phyloP scores from a whole-genome alignment of 1,139 yeast genomes.

The Pichia sp. region DNA sequence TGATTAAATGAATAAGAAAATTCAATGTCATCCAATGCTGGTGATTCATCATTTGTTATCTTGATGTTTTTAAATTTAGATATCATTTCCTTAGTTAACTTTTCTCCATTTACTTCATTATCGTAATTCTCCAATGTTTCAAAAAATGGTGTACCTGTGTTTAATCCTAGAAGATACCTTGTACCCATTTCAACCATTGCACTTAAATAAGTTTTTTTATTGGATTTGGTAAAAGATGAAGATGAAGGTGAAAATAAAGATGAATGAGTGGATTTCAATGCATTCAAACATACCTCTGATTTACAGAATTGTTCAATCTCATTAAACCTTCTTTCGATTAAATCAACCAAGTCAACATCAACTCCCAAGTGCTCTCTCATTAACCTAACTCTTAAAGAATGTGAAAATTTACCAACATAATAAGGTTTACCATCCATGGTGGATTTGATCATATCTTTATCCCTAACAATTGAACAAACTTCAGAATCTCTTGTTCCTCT shows the following conservation, averaged over 20 bases:
- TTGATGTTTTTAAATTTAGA: slow-evolving; percentile 40
- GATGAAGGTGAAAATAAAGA: neutral
- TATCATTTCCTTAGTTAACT: slow-evolving; percentile 33
- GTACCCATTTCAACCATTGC: slow-evolving; percentile 73
- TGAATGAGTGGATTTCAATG: slow-evolving; percentile 32
- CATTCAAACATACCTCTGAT: slow-evolving; percentile 37
- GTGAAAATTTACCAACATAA: slow-evolving; percentile 82
- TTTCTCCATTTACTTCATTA: neutral
- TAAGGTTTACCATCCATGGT: slow-evolving; percentile 79
- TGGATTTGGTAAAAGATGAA: slow-evolving; percentile 2
- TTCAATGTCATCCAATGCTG: slow-evolving; percentile 23
- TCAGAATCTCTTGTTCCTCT: slow-evolving; percentile 92
- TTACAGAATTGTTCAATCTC: slow-evolving; percentile 53
- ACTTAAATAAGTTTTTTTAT: slow-evolving; percentile 40
- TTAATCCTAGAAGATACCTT: slow-evolving; percentile 51
- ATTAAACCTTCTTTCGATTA: slow-evolving; percentile 69
- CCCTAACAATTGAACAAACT: slow-evolving; percentile 82
- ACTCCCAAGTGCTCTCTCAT: slow-evolving; percentile 97
- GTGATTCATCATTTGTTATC: slow-evolving; percentile 13
- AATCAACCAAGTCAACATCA: slow-evolving; percentile 79
- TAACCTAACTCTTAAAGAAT: slow-evolving; percentile 76
- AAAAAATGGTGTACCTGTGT: slow-evolving; percentile 30
- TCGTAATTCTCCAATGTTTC: neutral
- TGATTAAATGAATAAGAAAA: slow-evolving; percentile 71
- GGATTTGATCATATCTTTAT: slow-evolving; percentile 65